Base-by-base conservation (phyloP, 176 grass and related monocot genomes). In the Aegilops bicornis region DNA sequence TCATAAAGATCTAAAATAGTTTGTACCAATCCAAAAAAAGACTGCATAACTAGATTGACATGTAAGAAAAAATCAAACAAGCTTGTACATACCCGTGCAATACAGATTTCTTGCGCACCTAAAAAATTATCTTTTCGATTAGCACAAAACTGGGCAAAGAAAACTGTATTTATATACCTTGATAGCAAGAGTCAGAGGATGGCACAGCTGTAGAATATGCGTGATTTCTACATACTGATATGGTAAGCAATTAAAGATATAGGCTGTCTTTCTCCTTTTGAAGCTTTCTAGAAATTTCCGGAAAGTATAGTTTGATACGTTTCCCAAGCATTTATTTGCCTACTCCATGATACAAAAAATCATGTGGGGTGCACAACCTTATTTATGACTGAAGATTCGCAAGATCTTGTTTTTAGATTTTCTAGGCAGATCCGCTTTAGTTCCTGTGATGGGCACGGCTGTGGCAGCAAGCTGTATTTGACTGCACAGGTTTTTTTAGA, bases 391-490 rank as follows among this genome's bases (percentile, higher is more conserved):
- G 54, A 59, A 59, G 90, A 91, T 84, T 81, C 78, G 94, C 92
- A 15, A 96, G 87, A 68, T 98, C 96, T 58, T 89, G 47, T 81
- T 98, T 69, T 89, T 90, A 19, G 87, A 64, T 85, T 96, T 91
- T 64, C 89, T 95, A 17, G 90, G 88, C 47, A 82, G 61, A 25
- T 90, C 93, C 25, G 85, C 86, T 77, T 92, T 89, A 29, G 82
- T 92, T 79, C 96, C 92, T 2, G 87, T 94, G 72, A 98, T 94
- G 10, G 92, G 96, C 66, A 96, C 74, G 40, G 93, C 32, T 82
- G 89, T 96, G 47, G 92, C 93, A 72, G 96, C 92, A 58, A 98
- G 87, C 45, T 96, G 90, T 83, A 99, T 89, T 85, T 99, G 92
- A 85, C 92, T 96, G 92, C 77, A 81, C 5, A 39, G 15, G 5